phyloP scores from a whole-genome alignment of 257 asterid species.

The Solanum okadae region DNA sequence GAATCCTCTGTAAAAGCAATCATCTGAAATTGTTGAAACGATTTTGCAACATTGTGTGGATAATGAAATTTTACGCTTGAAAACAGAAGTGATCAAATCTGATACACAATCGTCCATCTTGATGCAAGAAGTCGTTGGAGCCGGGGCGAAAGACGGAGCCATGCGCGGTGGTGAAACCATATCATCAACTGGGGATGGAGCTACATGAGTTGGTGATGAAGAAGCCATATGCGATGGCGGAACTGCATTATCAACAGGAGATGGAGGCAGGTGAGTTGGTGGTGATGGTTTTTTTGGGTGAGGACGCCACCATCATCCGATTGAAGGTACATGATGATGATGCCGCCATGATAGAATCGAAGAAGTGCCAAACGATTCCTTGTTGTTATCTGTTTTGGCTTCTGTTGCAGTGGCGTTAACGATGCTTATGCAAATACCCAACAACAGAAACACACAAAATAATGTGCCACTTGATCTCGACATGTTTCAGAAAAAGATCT shows the following conservation, averaged over 20 bases:
- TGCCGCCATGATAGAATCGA: background rate
- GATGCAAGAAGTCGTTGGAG: background rate
- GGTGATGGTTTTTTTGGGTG: background rate
- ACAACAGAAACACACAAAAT: background rate
- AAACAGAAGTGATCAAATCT: constrained; percentile 2
- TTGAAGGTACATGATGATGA: background rate
- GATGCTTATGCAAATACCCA: background rate
- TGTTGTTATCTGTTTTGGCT: background rate
- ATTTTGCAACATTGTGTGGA: background rate
- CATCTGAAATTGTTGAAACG: constrained; percentile 10
- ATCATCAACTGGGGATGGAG: background rate
- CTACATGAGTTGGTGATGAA: background rate
- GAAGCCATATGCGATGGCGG: background rate
- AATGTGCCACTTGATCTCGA: background rate
- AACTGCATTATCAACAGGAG: background rate
- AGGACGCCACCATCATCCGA: background rate
- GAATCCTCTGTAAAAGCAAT: constrained; percentile 6
- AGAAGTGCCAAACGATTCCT: background rate
- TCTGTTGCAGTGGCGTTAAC: background rate
- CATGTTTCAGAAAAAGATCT: too few species aligned
- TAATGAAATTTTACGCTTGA: background rate
- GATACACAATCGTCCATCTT: constrained; percentile 1
- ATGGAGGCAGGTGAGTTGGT: background rate
- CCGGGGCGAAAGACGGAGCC: background rate
- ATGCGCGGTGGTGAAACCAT: background rate